Base-by-base conservation (phyloP, 1,139 yeast species). In the Blastobotrys buckinghamii region DNA sequence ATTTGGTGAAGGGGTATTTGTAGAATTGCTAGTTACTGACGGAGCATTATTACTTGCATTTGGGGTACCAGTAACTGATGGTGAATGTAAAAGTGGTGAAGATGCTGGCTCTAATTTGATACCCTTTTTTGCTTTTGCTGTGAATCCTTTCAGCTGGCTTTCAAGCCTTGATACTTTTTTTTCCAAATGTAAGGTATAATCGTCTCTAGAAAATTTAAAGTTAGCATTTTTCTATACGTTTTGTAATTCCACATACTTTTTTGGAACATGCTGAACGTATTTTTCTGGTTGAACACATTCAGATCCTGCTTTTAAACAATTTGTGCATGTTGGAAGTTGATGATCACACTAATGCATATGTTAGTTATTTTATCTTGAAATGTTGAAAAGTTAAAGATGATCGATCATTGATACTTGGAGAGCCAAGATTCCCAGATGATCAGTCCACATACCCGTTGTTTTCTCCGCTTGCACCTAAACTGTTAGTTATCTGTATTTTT, bases 271-370 rank as follows among this genome's bases (percentile, higher is more conserved):
- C 33, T 51, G 59, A 29, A 51, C 71, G 51, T 79, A 79, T 48
- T 77, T 70, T 5, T 77, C 77, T 0, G 84, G 84, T 57, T 79
- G 82, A 2, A 78, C 68, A 60, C 84, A 79, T 52, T 71, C 67
- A 3, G 74, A 77, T 24, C 75, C 77, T 0, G 84, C 81, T 56
- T 77, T 77, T 46, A 79, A 62, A 63, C 84, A 79, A 38, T 79
- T 79, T 8, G 84, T 76, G 57, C 84, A 79, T 39, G 78, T 70
- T 2, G 84, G 84, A 8, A 75, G 60, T 48, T 80, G 68, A 51
- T 79, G 84, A 55, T 79, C 84, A 62, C 84, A 79, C 55, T 76
- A 44, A 7, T 22, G 24, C 10, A 45, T 44, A 38, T 26, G 29
- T 15, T 15, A 15, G 27, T 15, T 16, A 20, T 4, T 15, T 32